Base-by-base conservation (phyloP, 2,329 filamentous ascomycete species). In the Alternaria longipes region DNA sequence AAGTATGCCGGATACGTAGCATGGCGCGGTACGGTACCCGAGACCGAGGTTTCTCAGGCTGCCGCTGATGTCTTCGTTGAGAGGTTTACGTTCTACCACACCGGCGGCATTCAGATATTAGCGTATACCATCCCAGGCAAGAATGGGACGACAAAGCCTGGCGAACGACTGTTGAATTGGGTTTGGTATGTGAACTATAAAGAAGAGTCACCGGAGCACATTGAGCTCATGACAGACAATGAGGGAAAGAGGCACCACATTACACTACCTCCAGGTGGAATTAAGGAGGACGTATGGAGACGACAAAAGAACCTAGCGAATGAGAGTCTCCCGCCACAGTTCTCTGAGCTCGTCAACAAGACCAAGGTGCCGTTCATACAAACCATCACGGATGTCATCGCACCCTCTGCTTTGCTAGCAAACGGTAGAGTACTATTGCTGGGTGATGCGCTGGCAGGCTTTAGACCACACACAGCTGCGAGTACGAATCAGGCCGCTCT, bases 401-500 rank as follows among this genome's bases (percentile, higher is more conserved):
- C 75, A 24, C 68, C 74, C 0, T 56, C 67, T 38, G 77, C 79
- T 8, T 62, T 68, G 22, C 80, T 81, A 28, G 72, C 74, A 2
- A 75, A 75, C 18, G 81, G 79, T 0, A 79, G 76, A 38, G 66
- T 84, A 0, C 47, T 84, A 6, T 61, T 84, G 3, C 80, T 84
- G 0, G 83, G 82, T 1, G 82, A 85, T 67, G 80, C 82, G 0
- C 66, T 83, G 46, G 76, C 79, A 0, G 76, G 79, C 0, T 80
- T 84, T 11, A 64, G 83, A 30, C 82, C 82, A 8, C 81, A 84
- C 52, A 75, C 78, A 4, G 82, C 76, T 0, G 72, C 78, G 22
- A 81, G 80, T 14, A 82, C 82, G 0, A 78, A 81, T 9, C 82
- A 84, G 59, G 82, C 81, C 3, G 82, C 82, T 0, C 74, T 78